These are phyloP conservation scores for Salicornia ramosissima DNA, from an alignment of 148 eudicot genomes.

Conservation along the genomic window DNA sequence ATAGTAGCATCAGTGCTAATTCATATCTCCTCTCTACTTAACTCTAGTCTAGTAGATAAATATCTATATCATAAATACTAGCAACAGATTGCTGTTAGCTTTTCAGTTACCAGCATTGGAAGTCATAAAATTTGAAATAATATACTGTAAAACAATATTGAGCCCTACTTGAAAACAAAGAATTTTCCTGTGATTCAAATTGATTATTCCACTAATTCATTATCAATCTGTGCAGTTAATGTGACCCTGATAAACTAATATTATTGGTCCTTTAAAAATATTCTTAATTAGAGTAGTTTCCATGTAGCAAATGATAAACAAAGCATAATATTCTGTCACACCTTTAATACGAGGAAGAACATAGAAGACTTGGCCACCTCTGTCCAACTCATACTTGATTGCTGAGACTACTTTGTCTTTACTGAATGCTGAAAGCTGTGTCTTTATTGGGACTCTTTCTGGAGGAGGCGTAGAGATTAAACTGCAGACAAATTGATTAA, in stretches of 20 bases:
- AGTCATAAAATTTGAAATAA: not conserved
- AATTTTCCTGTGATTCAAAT: not conserved
- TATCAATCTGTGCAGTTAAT: not conserved
- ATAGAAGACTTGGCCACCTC: constrained; percentile 94
- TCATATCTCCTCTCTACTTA: not conserved
- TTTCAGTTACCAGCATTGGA: not conserved
- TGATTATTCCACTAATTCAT: too few species aligned
- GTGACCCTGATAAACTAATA: not conserved
- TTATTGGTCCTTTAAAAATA: not conserved
- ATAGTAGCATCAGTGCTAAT: not conserved
- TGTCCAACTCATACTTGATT: constrained; percentile 84
- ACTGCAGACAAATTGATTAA: constrained; percentile 35
- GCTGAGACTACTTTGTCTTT: constrained; percentile 77
- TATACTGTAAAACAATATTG: not conserved
- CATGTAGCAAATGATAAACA: not conserved
- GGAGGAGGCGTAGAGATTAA: constrained; percentile 97
- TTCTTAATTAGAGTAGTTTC: not conserved
- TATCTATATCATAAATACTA: not conserved
- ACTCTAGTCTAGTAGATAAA: not conserved
- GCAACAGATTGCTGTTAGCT: not conserved
- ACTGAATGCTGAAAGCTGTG: constrained; percentile 77
- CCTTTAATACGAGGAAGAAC: constrained; percentile 99
- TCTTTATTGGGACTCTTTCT: constrained; percentile 94
- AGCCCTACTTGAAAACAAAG: not conserved
- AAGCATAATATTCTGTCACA: constrained; percentile 14